Percentiles rank a stretch among this genome's conserved stretches.
Conservation (phyloP, 2,329 filamentous ascomycete species). For the Ascocoryne sarcoides region DNA sequence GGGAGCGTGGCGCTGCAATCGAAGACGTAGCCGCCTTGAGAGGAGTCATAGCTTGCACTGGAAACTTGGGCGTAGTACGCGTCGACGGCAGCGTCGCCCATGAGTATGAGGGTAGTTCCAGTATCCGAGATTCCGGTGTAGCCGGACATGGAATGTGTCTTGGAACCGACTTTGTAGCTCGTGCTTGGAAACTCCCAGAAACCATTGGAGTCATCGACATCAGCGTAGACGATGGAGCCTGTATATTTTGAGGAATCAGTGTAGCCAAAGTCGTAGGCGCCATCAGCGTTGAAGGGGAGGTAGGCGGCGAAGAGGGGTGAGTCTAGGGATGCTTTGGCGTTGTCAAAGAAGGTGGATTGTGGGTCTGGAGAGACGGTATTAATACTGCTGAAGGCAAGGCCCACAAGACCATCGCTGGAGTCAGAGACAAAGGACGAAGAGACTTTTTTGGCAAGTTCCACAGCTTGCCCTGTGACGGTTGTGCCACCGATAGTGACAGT, state of each 20-base stretch:
- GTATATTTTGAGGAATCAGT: slow-evolving; percentile 44
- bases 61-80: slow-evolving; percentile 31
- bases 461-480: slow-evolving; percentile 24
- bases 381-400: slow-evolving; percentile 38
- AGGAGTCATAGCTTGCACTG: slow-evolving; percentile 23
- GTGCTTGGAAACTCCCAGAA: slow-evolving; percentile 50
- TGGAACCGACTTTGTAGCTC: slow-evolving; percentile 35
- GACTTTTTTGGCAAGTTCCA: slow-evolving; percentile 26
- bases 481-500: slow-evolving; percentile 28
- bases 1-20: slow-evolving; percentile 29
- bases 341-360: slow-evolving; percentile 28
- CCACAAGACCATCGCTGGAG: slow-evolving; percentile 49
- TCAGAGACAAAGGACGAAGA: slow-evolving; percentile 27
- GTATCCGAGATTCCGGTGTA: slow-evolving; percentile 32
- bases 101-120: slow-evolving; percentile 33
- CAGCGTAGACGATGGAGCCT: slow-evolving; percentile 41
- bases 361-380: slow-evolving; percentile 24
- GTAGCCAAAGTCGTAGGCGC: slow-evolving; percentile 48
- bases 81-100: slow-evolving; percentile 27
- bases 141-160: slow-evolving; percentile 35
- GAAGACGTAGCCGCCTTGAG: slow-evolving; percentile 30
- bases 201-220: slow-evolving; percentile 37
- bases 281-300: slow-evolving; percentile 37
- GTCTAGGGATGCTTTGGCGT: slow-evolving; percentile 19
- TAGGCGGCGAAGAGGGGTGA: slow-evolving; percentile 46